phyloP scores from a whole-genome alignment of 2,329 filamentous ascomycete species.

The Macrophomina pseudophaseolina region DNA sequence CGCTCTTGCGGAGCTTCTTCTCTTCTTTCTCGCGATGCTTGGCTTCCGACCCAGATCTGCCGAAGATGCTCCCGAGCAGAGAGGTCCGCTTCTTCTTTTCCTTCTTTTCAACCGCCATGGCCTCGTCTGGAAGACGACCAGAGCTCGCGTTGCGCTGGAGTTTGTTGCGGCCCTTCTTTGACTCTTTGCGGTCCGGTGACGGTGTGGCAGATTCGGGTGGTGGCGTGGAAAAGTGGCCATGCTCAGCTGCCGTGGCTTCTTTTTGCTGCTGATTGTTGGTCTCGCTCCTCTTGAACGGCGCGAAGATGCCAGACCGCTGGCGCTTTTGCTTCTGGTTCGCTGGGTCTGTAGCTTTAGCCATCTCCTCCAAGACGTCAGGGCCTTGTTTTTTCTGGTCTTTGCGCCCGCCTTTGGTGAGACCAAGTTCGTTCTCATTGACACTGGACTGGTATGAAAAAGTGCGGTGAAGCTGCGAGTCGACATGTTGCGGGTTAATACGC shows the following conservation, averaged over 20 bases:
- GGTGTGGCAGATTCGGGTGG: neutral
- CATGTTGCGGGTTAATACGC: constrained; percentile 29
- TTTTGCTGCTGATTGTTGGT: neutral
- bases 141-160: constrained; percentile 19
- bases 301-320: constrained; percentile 2
- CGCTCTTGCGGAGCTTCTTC: constrained; percentile 10
- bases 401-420: neutral
- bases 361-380: neutral
- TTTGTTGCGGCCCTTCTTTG: constrained; percentile 17
- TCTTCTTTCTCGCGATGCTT: constrained; percentile 36
- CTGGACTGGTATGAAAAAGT: constrained; percentile 36
- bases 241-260: neutral
- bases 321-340: neutral
- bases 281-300: constrained; percentile 15
- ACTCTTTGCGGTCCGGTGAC: neutral
- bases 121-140: neutral
- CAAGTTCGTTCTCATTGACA: constrained; percentile 23
- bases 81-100: constrained; percentile 52
- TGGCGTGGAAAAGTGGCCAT: neutral
- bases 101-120: neutral
- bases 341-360: neutral
- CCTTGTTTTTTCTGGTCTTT: neutral
- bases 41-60: constrained; percentile 39
- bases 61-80: constrained; percentile 50
- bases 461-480: constrained; percentile 27